Evolutionary conservation across 2,329 filamentous ascomycete genomes (phyloP).

Genomic region (Alternaria alternata): DNA sequence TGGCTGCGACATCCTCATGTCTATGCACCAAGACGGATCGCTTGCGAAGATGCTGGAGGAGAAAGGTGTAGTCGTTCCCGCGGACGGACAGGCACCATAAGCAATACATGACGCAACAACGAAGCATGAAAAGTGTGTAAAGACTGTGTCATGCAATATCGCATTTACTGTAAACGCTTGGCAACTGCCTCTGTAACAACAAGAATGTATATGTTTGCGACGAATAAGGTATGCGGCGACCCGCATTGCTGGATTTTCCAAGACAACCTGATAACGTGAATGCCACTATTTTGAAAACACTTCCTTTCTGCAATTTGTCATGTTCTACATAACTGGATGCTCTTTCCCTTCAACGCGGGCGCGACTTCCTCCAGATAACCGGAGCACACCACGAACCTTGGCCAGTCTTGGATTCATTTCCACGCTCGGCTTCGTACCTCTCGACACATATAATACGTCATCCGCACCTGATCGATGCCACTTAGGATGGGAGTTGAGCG

Average conservation of each 20-base stretch:
- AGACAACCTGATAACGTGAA: background rate
- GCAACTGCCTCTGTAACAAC: conserved; percentile 5
- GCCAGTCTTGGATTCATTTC: conserved; percentile 9
- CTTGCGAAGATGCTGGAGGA: conserved; percentile 90
- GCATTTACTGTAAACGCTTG: background rate
- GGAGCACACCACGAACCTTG: conserved; percentile 8
- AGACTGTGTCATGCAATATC: background rate
- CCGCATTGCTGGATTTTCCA: background rate
- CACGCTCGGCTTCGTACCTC: background rate
- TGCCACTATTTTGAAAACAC: background rate
- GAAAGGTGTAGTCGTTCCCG: conserved; percentile 81
- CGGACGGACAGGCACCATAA: conserved; percentile 36
- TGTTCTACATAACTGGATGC: background rate
- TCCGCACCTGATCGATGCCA: background rate
- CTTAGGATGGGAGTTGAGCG: conserved; percentile 7
- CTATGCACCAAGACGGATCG: conserved; percentile 96
- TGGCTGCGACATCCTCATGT: conserved; percentile 95
- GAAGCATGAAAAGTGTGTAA: background rate
- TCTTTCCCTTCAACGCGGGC: background rate
- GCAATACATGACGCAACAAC: background rate
- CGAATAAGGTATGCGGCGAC: background rate
- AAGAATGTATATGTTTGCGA: conserved; percentile 6
- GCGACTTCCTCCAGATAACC: conserved; percentile 17
- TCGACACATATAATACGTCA: background rate
- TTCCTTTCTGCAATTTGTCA: background rate